These are phyloP conservation scores for Allium sativum DNA, from an alignment of 106 monocot genomes.

Conservation along the genomic window DNA sequence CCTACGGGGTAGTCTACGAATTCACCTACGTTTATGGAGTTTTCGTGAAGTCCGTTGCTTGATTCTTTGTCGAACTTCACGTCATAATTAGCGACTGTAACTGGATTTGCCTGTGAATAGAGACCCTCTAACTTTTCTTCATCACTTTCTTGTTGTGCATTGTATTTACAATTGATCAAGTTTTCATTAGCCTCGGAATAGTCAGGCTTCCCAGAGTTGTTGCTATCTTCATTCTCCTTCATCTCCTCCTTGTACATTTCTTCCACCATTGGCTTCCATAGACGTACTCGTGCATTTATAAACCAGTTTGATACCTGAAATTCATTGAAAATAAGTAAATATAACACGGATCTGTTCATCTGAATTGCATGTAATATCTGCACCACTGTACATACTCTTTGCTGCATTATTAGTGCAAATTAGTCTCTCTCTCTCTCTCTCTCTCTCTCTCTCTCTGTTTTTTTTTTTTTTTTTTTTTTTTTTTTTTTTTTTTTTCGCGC, in stretches of 20 bases:
- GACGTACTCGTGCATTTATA: constrained; percentile 19
- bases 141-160: constrained; percentile 5
- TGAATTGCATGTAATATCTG: too few relatives aligned
- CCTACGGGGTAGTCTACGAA: constrained; percentile 18
- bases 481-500: too few relatives aligned
- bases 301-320: constrained; percentile 21
- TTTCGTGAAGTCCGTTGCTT: neutral
- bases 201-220: neutral
- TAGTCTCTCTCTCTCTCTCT: too few relatives aligned
- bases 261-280: constrained; percentile 24
- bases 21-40: constrained; percentile 2
- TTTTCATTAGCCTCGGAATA: constrained; percentile 10
- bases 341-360: too few relatives aligned
- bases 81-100: neutral
- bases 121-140: constrained; percentile 15
- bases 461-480: too few relatives aligned
- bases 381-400: too few relatives aligned
- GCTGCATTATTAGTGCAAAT: too few relatives aligned
- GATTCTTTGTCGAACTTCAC: constrained; percentile 3
- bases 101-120: neutral
- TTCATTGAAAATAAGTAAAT: too few relatives aligned
- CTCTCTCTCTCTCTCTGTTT: too few relatives aligned
- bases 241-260: constrained; percentile 23
- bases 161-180: constrained; percentile 13
- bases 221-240: constrained; percentile 34